Evolutionary conservation across 148 eudicot species (phyloP), one percentile per base, ranked within the genome.

Genomic region (Persicaria tinctoria): DNA sequence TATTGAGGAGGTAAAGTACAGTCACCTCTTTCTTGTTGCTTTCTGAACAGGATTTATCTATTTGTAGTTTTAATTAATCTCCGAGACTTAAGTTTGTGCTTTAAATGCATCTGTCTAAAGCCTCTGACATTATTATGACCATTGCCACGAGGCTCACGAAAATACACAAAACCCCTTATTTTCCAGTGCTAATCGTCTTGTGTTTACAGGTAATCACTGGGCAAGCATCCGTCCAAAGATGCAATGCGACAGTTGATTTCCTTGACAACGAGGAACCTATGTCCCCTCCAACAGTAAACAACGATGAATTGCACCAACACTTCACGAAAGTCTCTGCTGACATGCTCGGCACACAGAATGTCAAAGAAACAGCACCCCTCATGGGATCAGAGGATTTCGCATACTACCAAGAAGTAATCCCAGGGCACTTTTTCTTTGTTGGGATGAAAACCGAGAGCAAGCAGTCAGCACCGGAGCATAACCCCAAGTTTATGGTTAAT

Each of bases 351-450:
- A 27, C 75, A 4, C 74, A 6, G 55, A 82, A 85, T 48, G 88
- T 92, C 12, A 88, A 85, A 73, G 90, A 90, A 53, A 88, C 85
- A 78, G 81, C 75, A 32, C 96, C 93, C 20, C 54, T 92, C 27
- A 90, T 89, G 86, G 99, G 96, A 44, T 83, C 97, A 0, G 99
- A 95, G 82, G 99, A 95, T 78, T 95, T 95, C 53, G 81, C 97
- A 16, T 90, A 89, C 54, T 95, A 84, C 80, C 97, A 87, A 79
- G 97, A 95, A 75, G 79, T 49, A 3, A 84, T 92, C 38, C 97
- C 97, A 0, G 99, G 97, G 56, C 84, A 85, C 81, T 87, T 92
- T 82, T 90, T 77, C 81, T 90, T 92, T 68, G 83, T 95, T 0
- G 99, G 97, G 14, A 80, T 90, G 88, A 83, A 86, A 69, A 82